Evolutionary conservation across 208 protist genomes (phyloP).

Genomic region (Strigomonas oncopelti): DNA sequence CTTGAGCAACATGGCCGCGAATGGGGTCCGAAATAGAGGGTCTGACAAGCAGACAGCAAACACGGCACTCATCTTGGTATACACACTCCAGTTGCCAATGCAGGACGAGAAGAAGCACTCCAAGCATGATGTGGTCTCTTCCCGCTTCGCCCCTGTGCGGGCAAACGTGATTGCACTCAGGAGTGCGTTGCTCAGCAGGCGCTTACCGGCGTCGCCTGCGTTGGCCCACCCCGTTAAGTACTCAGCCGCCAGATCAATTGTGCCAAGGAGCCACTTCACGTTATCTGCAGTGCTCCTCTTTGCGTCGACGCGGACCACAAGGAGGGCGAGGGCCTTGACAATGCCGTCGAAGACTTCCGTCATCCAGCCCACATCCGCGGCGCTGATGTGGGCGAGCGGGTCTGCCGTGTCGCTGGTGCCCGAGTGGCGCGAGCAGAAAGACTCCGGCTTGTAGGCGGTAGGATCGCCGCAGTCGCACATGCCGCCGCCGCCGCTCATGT

Average conservation of each 20-base stretch:
- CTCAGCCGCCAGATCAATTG: slow-evolving; percentile 15
- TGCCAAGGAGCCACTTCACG: slow-evolving; percentile 24
- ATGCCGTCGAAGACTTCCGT: slow-evolving; percentile 35
- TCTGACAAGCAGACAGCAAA: not conserved
- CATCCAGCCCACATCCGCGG: slow-evolving; percentile 40
- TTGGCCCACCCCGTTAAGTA: slow-evolving; percentile 17
- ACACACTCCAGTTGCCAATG: not conserved
- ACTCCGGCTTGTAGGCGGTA: slow-evolving; percentile 62
- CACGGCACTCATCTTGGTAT: not conserved
- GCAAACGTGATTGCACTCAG: slow-evolving; percentile 5
- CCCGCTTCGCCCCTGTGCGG: too few species aligned
- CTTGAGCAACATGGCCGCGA: slow-evolving; percentile 43
- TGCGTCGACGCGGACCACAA: not conserved
- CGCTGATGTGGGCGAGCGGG: slow-evolving; percentile 17
- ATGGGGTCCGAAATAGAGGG: slow-evolving; percentile 15
- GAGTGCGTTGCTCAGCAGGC: slow-evolving; percentile 22
- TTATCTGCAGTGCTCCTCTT: not conserved
- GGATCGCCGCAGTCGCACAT: slow-evolving; percentile 94
- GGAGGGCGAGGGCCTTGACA: slow-evolving; percentile 38
- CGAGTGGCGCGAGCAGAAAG: slow-evolving; percentile 63
- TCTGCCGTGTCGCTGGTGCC: slow-evolving; percentile 11
- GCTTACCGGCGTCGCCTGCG: slow-evolving; percentile 18
- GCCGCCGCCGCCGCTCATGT: slow-evolving; percentile 54
- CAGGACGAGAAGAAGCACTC: not conserved
- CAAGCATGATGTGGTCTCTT: not conserved